Percentiles rank a stretch among this genome's conserved stretches.
These are phyloP conservation scores for Protomyces lactucae-debilis DNA, from an alignment of 1,139 yeast genomes.

Conservation along the genomic window DNA sequence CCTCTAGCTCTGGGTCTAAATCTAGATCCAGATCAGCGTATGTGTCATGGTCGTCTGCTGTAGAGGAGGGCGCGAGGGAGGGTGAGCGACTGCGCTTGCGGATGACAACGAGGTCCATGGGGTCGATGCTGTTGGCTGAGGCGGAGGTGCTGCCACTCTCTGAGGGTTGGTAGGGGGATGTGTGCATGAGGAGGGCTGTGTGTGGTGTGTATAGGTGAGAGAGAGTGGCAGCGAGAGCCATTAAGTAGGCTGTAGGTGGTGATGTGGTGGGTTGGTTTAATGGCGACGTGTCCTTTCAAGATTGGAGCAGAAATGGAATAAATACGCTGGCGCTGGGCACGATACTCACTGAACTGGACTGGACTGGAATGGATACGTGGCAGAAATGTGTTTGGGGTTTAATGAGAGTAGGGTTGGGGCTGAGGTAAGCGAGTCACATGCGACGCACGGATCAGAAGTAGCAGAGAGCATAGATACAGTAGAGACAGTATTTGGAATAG, in stretches of 20 bases:
- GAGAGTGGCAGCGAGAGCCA: not conserved
- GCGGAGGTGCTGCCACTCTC: not conserved
- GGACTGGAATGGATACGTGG: too few species aligned
- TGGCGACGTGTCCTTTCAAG: not conserved
- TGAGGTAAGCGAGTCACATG: too few species aligned
- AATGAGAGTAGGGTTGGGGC: too few species aligned
- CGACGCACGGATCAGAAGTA: too few species aligned
- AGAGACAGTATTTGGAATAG: too few species aligned
- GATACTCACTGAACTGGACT: too few species aligned
- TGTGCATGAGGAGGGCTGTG: not conserved
- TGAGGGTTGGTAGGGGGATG: not conserved
- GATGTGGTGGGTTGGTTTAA: not conserved
- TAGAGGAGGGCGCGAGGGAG: not conserved
- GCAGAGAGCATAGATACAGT: too few species aligned
- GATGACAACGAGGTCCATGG: not conserved
- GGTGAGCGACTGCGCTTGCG: not conserved
- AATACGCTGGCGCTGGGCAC: too few species aligned
- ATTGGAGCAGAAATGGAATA: not conserved
- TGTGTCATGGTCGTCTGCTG: not conserved
- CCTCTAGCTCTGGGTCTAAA: not conserved
- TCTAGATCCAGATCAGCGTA: not conserved
- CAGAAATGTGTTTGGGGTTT: too few species aligned
- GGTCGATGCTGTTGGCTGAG: not conserved
- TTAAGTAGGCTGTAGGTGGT: not conserved
- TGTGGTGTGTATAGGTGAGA: not conserved